These are phyloP conservation scores for Phytopythium kandeliae DNA, from an alignment of 352 stramenopile genomes.

Conservation along the genomic window DNA sequence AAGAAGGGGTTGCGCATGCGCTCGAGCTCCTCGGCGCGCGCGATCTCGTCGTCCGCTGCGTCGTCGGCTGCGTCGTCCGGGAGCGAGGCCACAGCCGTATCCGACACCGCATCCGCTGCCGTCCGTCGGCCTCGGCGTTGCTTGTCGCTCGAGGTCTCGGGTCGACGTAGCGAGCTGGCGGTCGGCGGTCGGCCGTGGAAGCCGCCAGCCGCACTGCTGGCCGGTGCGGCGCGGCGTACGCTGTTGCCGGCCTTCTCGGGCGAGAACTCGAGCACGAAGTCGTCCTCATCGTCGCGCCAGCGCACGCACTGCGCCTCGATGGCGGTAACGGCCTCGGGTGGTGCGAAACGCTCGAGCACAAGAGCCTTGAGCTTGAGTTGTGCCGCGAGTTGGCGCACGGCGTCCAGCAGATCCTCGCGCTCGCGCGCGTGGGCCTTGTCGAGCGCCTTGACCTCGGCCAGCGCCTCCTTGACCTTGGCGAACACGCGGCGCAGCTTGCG, in stretches of 20 bases:
- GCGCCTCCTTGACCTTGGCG: conserved; percentile 84
- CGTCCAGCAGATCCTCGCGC: conserved; percentile 93
- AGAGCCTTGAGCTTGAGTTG: conserved; percentile 96
- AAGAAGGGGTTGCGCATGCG: conserved; percentile 75
- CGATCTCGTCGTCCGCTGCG: conserved; percentile 49
- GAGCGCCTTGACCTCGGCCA: conserved; percentile 92
- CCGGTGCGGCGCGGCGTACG: neutral
- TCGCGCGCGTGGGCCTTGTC: conserved; percentile 91
- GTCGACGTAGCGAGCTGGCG: conserved; percentile 55
- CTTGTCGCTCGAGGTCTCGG: conserved; percentile 69
- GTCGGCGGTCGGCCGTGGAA: conserved; percentile 32
- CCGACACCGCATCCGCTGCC: conserved; percentile 9
- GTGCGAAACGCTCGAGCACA: conserved; percentile 91
- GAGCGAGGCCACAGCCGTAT: too few relatives aligned
- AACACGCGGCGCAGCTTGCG: conserved; percentile 97
- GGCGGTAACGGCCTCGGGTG: conserved; percentile 38
- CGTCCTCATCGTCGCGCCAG: conserved; percentile 77
- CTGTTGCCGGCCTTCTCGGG: conserved; percentile 29
- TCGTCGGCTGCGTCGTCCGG: conserved; percentile 24
- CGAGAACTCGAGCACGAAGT: conserved; percentile 69
- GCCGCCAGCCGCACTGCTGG: too few relatives aligned
- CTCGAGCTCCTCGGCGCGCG: conserved; percentile 60
- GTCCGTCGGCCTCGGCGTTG: conserved; percentile 44
- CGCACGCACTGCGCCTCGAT: conserved; percentile 47
- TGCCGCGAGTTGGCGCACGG: conserved; percentile 93